Conservation (phyloP, 179 eudicot genomes). For the Camellia oleifera region DNA sequence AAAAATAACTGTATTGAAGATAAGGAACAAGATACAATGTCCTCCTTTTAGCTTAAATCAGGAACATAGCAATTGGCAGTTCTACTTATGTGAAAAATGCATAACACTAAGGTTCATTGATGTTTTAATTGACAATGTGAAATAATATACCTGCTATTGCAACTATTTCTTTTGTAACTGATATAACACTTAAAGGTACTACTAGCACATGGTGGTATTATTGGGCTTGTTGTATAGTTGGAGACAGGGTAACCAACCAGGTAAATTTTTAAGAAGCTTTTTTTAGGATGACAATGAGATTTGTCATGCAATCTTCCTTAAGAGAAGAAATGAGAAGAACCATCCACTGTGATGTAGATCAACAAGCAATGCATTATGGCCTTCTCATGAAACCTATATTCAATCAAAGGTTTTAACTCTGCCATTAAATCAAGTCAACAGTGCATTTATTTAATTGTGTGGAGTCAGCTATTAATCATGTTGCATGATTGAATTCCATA, state of each 20-base stretch:
- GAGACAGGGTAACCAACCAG: neutral
- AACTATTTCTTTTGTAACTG: no score
- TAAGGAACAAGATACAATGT: neutral
- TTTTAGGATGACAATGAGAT: no score
- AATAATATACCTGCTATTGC: neutral
- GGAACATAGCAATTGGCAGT: neutral
- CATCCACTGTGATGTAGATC: neutral
- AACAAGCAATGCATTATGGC: neutral
- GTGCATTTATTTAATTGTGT: no score
- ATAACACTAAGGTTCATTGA: neutral
- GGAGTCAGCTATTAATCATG: no score
- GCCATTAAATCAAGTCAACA: no score
- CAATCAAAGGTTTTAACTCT: no score
- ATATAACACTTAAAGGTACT: neutral
- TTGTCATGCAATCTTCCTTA: neutral
- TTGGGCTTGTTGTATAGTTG: neutral
- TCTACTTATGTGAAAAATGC: neutral
- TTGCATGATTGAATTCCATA: no score
- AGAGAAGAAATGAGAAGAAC: neutral
- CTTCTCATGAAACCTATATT: neutral
- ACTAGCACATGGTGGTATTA: neutral
- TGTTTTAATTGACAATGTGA: neutral
- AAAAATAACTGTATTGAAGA: neutral
- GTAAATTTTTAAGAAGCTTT: neutral
- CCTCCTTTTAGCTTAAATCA: neutral